These are phyloP conservation scores for Torulaspora pretoriensis DNA, from an alignment of 1,139 yeast genomes.

Conservation along the genomic window DNA sequence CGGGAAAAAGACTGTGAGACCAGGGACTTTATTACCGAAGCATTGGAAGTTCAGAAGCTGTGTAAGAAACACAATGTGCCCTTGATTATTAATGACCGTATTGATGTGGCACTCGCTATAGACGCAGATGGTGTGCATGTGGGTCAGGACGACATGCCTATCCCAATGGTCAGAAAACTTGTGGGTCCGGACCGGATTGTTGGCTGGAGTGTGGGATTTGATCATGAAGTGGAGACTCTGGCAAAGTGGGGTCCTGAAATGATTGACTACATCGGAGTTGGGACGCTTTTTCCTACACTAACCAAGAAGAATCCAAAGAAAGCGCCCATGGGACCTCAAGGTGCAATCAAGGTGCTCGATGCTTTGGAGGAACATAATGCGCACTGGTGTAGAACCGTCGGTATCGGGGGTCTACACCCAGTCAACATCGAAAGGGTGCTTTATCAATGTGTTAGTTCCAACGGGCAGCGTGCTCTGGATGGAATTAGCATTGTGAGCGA, in stretches of 20 bases:
- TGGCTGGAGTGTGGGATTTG: conserved; percentile 70
- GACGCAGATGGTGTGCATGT: conserved; percentile 93
- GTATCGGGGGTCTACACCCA: conserved; percentile 82
- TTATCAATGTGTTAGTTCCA: conserved; percentile 42
- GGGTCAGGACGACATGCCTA: conserved; percentile 90
- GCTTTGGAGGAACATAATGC: conserved; percentile 43
- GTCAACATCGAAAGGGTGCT: conserved; percentile 56
- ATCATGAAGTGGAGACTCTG: conserved; percentile 55
- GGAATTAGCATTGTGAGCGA: conserved; percentile 88
- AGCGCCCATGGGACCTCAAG: conserved; percentile 61
- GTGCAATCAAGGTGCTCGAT: conserved; percentile 53
- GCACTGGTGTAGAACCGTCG: conserved; percentile 53
- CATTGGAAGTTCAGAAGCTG: conserved; percentile 54
- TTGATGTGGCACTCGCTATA: conserved; percentile 85
- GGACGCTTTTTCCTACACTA: conserved; percentile 69
- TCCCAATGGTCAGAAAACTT: conserved; percentile 52
- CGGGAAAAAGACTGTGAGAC: conserved; percentile 78
- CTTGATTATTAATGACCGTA: conserved; percentile 77
- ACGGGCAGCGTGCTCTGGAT: conserved; percentile 51
- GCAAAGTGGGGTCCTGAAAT: conserved; percentile 45
- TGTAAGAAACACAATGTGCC: conserved; percentile 64
- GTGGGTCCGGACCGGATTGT: conserved; percentile 72
- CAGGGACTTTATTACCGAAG: conserved; percentile 59
- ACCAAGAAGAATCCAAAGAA: conserved; percentile 63
- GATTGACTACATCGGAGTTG: conserved; percentile 84